Evolutionary conservation across 1,284 basidiomycete species (phyloP).

Genomic region (Chiua sp.): DNA sequence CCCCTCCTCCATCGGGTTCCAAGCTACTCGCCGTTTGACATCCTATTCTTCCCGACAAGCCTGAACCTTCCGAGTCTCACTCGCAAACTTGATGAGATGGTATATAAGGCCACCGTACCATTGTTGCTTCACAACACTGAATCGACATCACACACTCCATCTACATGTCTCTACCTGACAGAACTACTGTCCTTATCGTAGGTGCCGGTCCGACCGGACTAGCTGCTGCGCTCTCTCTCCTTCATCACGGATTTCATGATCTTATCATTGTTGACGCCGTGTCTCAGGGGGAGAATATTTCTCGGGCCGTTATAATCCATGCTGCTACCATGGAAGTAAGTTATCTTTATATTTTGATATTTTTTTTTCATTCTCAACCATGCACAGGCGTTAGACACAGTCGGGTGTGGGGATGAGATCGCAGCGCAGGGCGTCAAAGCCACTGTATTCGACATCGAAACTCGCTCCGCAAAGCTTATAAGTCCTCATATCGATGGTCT

Average conservation of each 20-base stretch:
- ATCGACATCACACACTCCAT: background rate
- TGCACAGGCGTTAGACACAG: background rate
- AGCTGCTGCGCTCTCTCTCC: background rate
- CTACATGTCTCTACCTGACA: background rate
- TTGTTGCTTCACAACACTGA: background rate
- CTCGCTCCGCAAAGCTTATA: background rate
- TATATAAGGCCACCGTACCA: background rate
- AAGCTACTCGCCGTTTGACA: background rate
- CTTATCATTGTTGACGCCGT: background rate
- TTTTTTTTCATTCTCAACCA: background rate
- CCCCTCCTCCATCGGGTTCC: background rate
- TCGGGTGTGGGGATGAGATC: background rate
- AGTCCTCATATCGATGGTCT: background rate
- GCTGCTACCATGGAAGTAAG: background rate
- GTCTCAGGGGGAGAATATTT: background rate
- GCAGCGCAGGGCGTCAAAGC: background rate
- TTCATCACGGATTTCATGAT: background rate
- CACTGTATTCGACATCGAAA: background rate
- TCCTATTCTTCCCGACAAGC: background rate
- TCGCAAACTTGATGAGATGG: background rate
- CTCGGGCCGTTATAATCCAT: background rate
- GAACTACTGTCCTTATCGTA: background rate
- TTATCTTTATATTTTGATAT: background rate
- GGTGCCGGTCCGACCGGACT: background rate
- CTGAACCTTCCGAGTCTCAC: background rate